Evolutionary conservation across 1,284 basidiomycete genomes (phyloP).

Genomic region (Coniferiporia sulphurascens): DNA sequence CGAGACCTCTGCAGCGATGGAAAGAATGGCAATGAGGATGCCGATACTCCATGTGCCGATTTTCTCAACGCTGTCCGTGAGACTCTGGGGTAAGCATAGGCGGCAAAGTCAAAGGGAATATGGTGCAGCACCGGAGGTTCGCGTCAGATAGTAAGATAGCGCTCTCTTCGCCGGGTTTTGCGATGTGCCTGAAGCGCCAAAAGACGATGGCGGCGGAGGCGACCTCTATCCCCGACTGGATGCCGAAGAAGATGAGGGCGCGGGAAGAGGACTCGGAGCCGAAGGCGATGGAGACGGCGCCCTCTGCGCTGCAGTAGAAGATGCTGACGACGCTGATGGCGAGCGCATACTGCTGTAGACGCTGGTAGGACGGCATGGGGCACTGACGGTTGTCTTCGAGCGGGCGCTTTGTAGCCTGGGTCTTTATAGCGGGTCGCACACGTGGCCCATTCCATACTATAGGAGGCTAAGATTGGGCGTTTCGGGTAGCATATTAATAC

Average conservation of each 20-base stretch:
- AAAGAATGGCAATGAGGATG: constrained; percentile 32
- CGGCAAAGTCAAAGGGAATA: neutral
- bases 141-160: constrained; percentile 12
- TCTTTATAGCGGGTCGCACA: too few relatives aligned
- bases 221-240: constrained; percentile 46
- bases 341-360: constrained; percentile 32
- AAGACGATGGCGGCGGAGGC: constrained; percentile 35
- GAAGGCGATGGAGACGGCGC: constrained; percentile 38
- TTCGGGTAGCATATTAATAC: neutral
- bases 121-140: constrained; percentile 22
- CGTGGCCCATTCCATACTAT: too few relatives aligned
- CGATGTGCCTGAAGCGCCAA: constrained; percentile 37
- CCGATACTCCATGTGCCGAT: constrained; percentile 34
- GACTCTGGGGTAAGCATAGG: neutral
- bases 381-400: neutral
- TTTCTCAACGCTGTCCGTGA: constrained; percentile 34
- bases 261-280: constrained; percentile 40
- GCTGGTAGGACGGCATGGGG: constrained; percentile 24
- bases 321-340: constrained; percentile 30
- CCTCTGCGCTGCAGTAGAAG: constrained; percentile 33
- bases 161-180: constrained; percentile 32
- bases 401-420: neutral
- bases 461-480: neutral
- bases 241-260: constrained; percentile 47
- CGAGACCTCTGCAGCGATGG: constrained; percentile 32